Conservation (phyloP, 257 asterid genomes). For the Solanum chaucha region DNA sequence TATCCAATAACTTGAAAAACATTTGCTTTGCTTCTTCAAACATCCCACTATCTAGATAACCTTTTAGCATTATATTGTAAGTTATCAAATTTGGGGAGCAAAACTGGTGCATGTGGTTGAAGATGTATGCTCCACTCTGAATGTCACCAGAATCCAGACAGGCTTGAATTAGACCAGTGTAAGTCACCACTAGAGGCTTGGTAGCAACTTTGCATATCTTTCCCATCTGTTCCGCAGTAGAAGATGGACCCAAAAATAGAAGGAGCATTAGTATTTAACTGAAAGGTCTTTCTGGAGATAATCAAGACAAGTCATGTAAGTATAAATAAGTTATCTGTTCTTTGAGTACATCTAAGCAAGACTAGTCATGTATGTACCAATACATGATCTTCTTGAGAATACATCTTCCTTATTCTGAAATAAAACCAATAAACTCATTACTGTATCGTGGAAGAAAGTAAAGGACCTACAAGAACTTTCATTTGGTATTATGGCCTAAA, state of each 20-base stretch:
- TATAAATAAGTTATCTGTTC: neutral
- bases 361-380: neutral
- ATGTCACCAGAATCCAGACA: conserved; percentile 59
- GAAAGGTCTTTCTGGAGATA: neutral
- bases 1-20: conserved; percentile 47
- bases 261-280: neutral
- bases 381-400: neutral
- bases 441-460: neutral
- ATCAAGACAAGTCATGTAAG: neutral
- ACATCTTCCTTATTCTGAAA: neutral
- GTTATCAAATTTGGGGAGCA: conserved; percentile 82
- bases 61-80: conserved; percentile 74
- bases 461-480: neutral
- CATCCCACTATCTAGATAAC: conserved; percentile 54
- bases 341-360: neutral
- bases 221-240: conserved; percentile 41
- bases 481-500: neutral
- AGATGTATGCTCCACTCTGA: conserved; percentile 47
- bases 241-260: neutral
- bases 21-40: conserved; percentile 62
- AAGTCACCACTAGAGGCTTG: conserved; percentile 91
- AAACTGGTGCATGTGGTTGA: conserved; percentile 67
- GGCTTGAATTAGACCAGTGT: conserved; percentile 90
- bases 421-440: neutral
- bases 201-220: conserved; percentile 89